Evolutionary conservation across 1,284 basidiomycete genomes (phyloP).

Genomic region (Sporisorium reilianum): DNA sequence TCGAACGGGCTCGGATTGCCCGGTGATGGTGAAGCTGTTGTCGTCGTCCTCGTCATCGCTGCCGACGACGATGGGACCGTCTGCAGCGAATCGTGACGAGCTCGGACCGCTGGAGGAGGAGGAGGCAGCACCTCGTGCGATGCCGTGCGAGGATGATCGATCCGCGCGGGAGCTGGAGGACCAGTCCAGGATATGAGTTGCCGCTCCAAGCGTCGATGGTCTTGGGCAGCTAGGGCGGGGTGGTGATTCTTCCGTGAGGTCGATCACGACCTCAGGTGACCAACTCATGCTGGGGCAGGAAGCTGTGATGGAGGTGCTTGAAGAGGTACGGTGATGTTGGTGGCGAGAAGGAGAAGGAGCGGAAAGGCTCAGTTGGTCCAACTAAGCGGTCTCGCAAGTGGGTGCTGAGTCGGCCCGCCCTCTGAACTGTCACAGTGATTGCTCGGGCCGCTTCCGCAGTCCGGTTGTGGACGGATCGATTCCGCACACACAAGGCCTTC

Average conservation of each 20-base stretch:
- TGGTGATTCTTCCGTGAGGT: slow-evolving; percentile 58
- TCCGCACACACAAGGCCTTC: slow-evolving; percentile 4
- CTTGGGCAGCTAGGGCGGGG: slow-evolving; percentile 26
- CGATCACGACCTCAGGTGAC: slow-evolving; percentile 37
- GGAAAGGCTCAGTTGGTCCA: slow-evolving; percentile 15
- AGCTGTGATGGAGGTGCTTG: neutral
- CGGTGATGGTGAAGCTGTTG: slow-evolving; percentile 38
- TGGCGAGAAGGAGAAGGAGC: slow-evolving; percentile 13
- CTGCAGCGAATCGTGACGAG: neutral
- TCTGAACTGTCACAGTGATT: neutral
- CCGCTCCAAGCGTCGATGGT: slow-evolving; percentile 2
- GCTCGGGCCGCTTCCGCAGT: neutral
- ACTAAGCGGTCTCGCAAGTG: neutral
- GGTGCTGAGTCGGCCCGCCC: neutral
- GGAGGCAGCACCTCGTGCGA: neutral
- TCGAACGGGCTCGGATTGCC: slow-evolving; percentile 21
- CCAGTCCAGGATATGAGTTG: slow-evolving; percentile 35
- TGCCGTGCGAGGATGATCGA: slow-evolving; percentile 2
- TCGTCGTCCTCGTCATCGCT: slow-evolving; percentile 49
- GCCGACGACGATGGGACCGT: slow-evolving; percentile 30
- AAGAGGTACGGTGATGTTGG: neutral
- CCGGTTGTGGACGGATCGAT: neutral
- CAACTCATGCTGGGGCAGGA: slow-evolving; percentile 17
- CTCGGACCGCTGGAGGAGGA: slow-evolving; percentile 7
- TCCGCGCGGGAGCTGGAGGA: slow-evolving; percentile 3